Evolutionary conservation across 352 stramenopile genomes (phyloP).

Genomic region (Globisporangium lucens): DNA sequence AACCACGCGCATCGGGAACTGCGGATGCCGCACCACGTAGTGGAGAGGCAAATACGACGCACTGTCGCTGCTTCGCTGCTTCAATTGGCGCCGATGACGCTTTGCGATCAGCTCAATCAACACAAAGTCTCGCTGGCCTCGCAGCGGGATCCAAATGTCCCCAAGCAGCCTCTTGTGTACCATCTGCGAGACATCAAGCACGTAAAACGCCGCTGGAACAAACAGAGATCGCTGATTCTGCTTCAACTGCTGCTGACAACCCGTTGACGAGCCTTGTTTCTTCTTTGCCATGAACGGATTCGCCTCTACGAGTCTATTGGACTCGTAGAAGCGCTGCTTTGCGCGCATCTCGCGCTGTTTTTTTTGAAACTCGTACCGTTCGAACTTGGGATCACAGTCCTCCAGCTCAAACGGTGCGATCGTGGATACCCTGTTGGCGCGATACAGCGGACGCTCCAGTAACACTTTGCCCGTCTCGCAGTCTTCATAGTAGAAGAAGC

Average conservation of each 20-base stretch:
- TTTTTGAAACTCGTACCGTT: conserved; percentile 45
- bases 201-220: conserved; percentile 35
- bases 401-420: conserved; percentile 37
- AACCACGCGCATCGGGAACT: conserved; percentile 33
- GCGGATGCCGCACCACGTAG: conserved; percentile 41
- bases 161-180: conserved; percentile 42
- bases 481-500: conserved; percentile 64
- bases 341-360: conserved; percentile 29
- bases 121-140: conserved; percentile 26
- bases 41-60: conserved; percentile 51
- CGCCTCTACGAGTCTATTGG: conserved; percentile 3
- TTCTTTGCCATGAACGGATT: neutral
- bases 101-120: conserved; percentile 51
- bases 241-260: neutral
- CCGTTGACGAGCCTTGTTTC: neutral
- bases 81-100: conserved; percentile 48
- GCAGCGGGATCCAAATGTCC: conserved; percentile 51
- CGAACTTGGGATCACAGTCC: conserved; percentile 41
- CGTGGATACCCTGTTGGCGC: conserved; percentile 24
- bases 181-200: conserved; percentile 37
- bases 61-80: conserved; percentile 39
- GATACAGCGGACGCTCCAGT: conserved; percentile 44
- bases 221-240: conserved; percentile 20
- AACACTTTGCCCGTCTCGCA: conserved; percentile 27
- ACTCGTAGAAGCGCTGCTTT: conserved; percentile 48